phyloP scores from a whole-genome alignment of 108 stramenopile species.

The Skeletonema costatum region DNA sequence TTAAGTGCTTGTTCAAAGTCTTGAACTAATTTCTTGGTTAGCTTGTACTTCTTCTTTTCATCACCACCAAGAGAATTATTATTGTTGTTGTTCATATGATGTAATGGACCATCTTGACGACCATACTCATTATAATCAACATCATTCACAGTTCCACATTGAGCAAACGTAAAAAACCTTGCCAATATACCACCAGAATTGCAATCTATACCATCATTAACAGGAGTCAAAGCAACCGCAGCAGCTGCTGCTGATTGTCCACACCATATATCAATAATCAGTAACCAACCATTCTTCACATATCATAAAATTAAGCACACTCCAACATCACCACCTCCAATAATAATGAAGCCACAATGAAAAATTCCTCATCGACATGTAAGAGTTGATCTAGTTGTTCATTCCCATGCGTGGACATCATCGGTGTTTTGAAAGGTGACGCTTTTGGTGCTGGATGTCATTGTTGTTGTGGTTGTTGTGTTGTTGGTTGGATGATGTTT shows the following conservation, averaged over 20 bases:
- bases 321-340: conserved; percentile 14
- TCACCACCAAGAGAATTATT: neutral
- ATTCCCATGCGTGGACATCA: conserved; percentile 37
- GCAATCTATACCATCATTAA: neutral
- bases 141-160: neutral
- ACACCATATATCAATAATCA: too few relatives aligned
- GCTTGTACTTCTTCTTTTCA: conserved; percentile 4
- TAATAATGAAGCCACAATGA: conserved; percentile 24
- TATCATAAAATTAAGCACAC: neutral
- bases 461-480: neutral
- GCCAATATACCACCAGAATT: neutral
- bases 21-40: conserved; percentile 27
- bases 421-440: conserved; percentile 35
- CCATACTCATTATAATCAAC: neutral
- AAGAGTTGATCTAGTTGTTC: conserved; percentile 33
- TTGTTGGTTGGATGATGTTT: neutral
- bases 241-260: too few relatives aligned
- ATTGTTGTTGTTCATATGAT: neutral
- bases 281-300: too few relatives aligned
- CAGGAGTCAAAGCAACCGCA: neutral
- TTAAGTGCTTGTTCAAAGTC: conserved; percentile 25
- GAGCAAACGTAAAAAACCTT: neutral
- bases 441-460: conserved; percentile 2
- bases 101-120: neutral
- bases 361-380: conserved; percentile 40